A percentile compares a stretch with the other conserved stretches of the same genome.
These are phyloP conservation scores for Amanita polypyramis DNA, from an alignment of 768 basidiomycete genomes.

Conservation along the genomic window DNA sequence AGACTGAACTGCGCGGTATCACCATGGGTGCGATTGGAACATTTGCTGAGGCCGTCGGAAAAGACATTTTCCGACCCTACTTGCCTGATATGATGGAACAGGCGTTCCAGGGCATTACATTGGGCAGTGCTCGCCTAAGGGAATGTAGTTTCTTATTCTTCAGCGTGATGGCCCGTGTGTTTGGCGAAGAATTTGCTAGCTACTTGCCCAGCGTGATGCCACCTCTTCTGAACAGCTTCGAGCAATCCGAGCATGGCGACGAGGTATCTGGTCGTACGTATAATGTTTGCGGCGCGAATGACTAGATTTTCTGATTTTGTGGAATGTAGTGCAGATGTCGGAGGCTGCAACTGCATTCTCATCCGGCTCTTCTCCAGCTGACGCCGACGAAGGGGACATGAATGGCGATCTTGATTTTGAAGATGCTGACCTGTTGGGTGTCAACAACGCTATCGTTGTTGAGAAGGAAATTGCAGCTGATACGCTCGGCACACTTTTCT, in stretches of 20 bases:
- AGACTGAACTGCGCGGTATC: conserved; percentile 90
- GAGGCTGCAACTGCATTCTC: conserved; percentile 55
- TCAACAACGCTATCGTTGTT: conserved; percentile 92
- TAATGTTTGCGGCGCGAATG: neutral
- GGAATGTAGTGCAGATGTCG: conserved; percentile 33
- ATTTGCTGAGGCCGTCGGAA: conserved; percentile 93
- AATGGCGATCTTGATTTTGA: conserved; percentile 61
- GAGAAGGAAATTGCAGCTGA: conserved; percentile 99
- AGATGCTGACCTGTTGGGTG: conserved; percentile 77
- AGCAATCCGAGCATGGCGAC: conserved; percentile 76
- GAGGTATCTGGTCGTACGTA: conserved; percentile 32
- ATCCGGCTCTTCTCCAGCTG: conserved; percentile 64
- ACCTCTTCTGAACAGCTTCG: conserved; percentile 70
- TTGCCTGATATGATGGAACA: conserved; percentile 95
- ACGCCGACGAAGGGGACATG: conserved; percentile 40
- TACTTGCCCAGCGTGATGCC: conserved; percentile 86
- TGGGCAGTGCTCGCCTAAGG: conserved; percentile 77
- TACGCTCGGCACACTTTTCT: conserved; percentile 86
- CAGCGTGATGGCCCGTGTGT: conserved; percentile 96
- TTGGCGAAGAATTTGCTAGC: conserved; percentile 84
- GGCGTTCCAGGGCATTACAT: conserved; percentile 81
- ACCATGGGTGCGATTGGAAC: conserved; percentile 99
- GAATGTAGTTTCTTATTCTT: conserved; percentile 99
- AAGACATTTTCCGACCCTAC: conserved; percentile 89
- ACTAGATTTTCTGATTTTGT: conserved; percentile 3